Evolutionary conservation across 2,329 filamentous ascomycete genomes (phyloP).

Genomic region (Aspergillus sojae): DNA sequence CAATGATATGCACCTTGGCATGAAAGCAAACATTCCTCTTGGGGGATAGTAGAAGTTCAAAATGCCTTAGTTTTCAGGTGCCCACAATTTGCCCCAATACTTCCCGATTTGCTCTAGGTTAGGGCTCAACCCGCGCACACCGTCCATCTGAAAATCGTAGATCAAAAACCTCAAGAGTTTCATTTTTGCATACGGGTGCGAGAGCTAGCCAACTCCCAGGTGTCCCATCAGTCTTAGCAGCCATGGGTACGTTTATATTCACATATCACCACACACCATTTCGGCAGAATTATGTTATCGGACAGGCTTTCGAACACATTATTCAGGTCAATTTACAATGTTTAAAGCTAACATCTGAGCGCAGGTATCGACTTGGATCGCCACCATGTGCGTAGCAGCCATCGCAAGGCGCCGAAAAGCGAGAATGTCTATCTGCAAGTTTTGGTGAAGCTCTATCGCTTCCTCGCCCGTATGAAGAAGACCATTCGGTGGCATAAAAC

Average conservation of each 20-base stretch:
- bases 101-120: conserved; percentile 36
- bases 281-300: background rate
- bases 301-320: background rate
- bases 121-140: conserved; percentile 51
- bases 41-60: background rate
- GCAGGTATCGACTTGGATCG: conserved; percentile 61
- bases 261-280: conserved; percentile 1
- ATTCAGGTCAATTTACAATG: background rate
- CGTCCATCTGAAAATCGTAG: conserved; percentile 43
- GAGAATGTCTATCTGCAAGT: conserved; percentile 98
- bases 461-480: conserved; percentile 74
- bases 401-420: conserved; percentile 96
- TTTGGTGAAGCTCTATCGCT: conserved; percentile 97
- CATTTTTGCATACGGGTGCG: conserved; percentile 41
- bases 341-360: conserved; percentile 21
- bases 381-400: conserved; percentile 67
- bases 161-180: conserved; percentile 40
- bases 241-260: conserved; percentile 44
- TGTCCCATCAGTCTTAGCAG: conserved; percentile 44
- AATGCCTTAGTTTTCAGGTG: background rate
- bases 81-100: conserved; percentile 12
- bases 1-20: background rate
- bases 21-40: background rate
- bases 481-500: background rate
- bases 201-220: conserved; percentile 45